Conservation (phyloP, 23 red algal species). For the Pyropia haitanensis region DNA sequence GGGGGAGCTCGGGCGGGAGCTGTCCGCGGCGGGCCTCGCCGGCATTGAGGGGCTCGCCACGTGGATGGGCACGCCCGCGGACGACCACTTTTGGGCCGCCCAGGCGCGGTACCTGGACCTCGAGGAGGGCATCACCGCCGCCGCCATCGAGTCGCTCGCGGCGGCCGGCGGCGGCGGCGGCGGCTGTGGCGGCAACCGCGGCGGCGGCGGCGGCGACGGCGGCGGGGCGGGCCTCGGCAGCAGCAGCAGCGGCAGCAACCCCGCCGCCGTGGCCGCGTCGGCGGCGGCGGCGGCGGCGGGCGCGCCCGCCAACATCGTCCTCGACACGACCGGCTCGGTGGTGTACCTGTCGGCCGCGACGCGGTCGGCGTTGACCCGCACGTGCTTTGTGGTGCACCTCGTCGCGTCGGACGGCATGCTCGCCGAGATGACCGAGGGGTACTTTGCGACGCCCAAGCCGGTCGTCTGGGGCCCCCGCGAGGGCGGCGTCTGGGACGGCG, state of each 20-base stretch:
- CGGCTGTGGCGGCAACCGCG: no score
- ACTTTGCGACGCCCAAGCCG: constrained; percentile 90
- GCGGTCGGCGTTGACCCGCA: constrained; percentile 9
- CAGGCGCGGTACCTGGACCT: constrained; percentile 60
- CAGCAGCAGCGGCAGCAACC: no score
- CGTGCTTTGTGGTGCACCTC: constrained; percentile 82
- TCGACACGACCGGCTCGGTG: constrained; percentile 95
- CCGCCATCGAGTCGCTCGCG: no score
- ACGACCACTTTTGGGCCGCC: constrained; percentile 48
- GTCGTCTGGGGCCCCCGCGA: constrained; percentile 71
- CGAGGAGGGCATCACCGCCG: constrained; percentile 68
- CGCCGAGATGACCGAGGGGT: constrained; percentile 74
- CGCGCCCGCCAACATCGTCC: constrained; percentile 23
- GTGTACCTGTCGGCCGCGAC: constrained; percentile 62
- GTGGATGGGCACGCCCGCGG: constrained; percentile 97
- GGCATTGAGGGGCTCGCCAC: constrained; percentile 90
- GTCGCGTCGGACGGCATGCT: constrained; percentile 81
- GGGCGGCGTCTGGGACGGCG: constrained; percentile 10
- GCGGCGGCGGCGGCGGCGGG: constrained; percentile 1
- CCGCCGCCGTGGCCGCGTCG: no score
- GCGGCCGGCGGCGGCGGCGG: no score
- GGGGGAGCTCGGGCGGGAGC: constrained; percentile 25
- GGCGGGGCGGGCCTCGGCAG: background rate
- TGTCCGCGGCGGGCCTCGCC: constrained; percentile 21
- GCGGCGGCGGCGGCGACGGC: background rate